phyloP scores from a whole-genome alignment of 2,329 filamentous ascomycete genomes.

The Westerdykella ornata region DNA sequence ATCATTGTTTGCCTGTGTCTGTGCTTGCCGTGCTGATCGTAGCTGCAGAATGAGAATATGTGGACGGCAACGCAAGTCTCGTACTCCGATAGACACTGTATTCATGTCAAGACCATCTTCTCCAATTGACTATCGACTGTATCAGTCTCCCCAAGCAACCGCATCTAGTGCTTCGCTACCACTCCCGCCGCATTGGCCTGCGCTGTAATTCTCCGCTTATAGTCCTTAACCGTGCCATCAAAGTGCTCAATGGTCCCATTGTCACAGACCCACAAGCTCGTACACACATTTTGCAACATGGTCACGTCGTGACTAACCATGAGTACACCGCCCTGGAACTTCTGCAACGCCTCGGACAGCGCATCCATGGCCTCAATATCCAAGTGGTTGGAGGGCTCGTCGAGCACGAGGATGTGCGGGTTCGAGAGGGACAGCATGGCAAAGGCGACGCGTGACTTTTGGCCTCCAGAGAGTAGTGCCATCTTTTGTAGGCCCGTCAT shows the following conservation, averaged over 20 bases:
- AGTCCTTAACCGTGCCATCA: slow-evolving; percentile 86
- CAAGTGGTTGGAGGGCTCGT: slow-evolving; percentile 97
- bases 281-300: slow-evolving; percentile 95
- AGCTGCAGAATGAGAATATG: no score
- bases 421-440: slow-evolving; percentile 91
- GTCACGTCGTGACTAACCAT: slow-evolving; percentile 99
- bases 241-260: slow-evolving; percentile 93
- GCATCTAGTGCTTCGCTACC: slow-evolving; percentile 49
- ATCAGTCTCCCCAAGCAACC: neutral
- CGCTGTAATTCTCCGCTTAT: slow-evolving; percentile 91
- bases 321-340: slow-evolving; percentile 88
- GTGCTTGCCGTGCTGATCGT: no score
- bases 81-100: no score
- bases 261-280: slow-evolving; percentile 93
- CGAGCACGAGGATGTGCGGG: slow-evolving; percentile 93
- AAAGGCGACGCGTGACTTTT: slow-evolving; percentile 97
- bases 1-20: slow-evolving; percentile 1
- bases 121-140: no score
- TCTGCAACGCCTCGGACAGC: slow-evolving; percentile 70
- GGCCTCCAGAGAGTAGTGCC: slow-evolving; percentile 86
- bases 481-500: slow-evolving; percentile 97
- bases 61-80: no score
- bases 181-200: slow-evolving; percentile 87
- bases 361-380: slow-evolving; percentile 99
- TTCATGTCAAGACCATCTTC: no score